A percentile compares a stretch with the other conserved stretches of the same genome.
These are phyloP conservation scores for Limnanthes douglasii DNA, from an alignment of 345 rosid genomes.

Conservation along the genomic window DNA sequence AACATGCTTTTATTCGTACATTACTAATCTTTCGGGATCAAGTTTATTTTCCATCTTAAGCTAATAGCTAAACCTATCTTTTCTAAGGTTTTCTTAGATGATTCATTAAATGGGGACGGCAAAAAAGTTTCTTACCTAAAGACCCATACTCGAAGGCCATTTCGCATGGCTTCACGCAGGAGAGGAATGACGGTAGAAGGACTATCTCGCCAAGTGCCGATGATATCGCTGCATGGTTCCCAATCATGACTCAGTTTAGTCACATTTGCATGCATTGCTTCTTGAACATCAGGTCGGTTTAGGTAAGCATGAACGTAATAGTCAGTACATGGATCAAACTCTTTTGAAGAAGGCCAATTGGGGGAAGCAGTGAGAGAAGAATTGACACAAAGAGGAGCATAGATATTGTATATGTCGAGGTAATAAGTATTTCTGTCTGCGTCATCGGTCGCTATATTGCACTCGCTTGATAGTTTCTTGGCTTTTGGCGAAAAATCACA, in stretches of 20 bases:
- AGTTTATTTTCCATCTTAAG: no score
- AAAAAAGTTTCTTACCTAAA: slow-evolving; percentile 48
- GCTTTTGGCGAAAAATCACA: slow-evolving; percentile 39
- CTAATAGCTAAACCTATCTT: no score
- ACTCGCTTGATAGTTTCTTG: slow-evolving; percentile 13
- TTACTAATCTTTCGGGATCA: no score
- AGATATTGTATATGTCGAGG: slow-evolving; percentile 59
- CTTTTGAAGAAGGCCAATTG: slow-evolving; percentile 16
- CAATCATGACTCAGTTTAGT: slow-evolving; percentile 53
- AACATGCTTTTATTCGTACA: no score
- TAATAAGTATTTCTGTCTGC: slow-evolving; percentile 4
- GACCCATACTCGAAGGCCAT: slow-evolving; percentile 56
- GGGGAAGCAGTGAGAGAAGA: slow-evolving; percentile 39
- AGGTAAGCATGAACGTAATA: slow-evolving; percentile 49
- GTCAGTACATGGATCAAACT: slow-evolving; percentile 62
- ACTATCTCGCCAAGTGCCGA: slow-evolving; percentile 46
- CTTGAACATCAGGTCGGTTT: slow-evolving; percentile 61
- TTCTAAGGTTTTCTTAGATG: no score
- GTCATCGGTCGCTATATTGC: slow-evolving; percentile 18
- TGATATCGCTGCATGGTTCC: slow-evolving; percentile 56
- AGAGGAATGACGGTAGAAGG: slow-evolving; percentile 58
- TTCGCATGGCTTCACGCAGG: slow-evolving; percentile 31
- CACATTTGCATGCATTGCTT: slow-evolving; percentile 69
- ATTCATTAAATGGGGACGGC: no score
- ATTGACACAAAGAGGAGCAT: slow-evolving; percentile 49